Percentiles rank a stretch among this genome's conserved stretches.
phyloP scores from a whole-genome alignment of 2,329 filamentous ascomycete species.

The Pseudogymnoascus sp. region DNA sequence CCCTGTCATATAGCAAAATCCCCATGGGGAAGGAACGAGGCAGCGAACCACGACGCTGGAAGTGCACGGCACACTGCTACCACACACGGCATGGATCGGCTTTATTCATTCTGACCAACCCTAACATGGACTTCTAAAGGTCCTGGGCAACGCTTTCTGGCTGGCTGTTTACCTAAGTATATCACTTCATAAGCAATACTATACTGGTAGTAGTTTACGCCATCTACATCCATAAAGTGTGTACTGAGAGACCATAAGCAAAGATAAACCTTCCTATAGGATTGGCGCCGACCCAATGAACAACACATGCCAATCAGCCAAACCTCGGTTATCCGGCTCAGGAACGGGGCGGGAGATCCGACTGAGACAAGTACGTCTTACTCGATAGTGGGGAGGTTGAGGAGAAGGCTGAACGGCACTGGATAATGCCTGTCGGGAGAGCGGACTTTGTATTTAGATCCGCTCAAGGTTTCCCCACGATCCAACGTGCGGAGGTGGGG shows the following conservation, averaged over 20 bases:
- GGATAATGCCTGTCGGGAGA: neutral
- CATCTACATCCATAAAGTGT: neutral
- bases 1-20: neutral
- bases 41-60: neutral
- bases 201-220: neutral
- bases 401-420: neutral
- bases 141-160: neutral
- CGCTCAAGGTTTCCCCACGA: neutral
- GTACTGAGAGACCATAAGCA: neutral
- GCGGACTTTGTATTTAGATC: neutral
- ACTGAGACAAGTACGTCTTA: neutral
- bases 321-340: neutral
- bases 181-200: neutral
- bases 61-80: neutral
- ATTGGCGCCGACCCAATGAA: no score
- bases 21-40: slow-evolving; percentile 2
- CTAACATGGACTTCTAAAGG: neutral
- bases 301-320: neutral
- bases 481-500: neutral
- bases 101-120: neutral
- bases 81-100: neutral
- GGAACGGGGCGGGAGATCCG: slow-evolving; percentile 3
- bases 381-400: neutral
- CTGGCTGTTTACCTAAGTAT: neutral
- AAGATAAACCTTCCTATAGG: neutral